Evolutionary conservation across 2,329 filamentous ascomycete species (phyloP).

Genomic region (Cryphonectria nitschkei): DNA sequence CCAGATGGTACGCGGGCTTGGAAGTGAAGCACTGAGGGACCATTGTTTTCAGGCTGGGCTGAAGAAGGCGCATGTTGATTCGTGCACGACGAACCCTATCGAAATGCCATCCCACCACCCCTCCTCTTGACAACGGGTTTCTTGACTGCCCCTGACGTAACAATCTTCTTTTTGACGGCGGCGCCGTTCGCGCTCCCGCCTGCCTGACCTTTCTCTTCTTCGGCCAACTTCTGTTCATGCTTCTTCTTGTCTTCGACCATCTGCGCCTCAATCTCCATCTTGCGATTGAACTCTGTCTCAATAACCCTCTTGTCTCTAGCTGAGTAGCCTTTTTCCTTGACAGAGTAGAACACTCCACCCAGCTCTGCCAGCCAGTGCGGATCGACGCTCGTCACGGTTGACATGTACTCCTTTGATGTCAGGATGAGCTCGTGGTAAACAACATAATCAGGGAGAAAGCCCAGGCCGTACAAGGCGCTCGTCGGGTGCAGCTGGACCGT

Average conservation of each 20-base stretch:
- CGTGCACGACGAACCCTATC: conserved; percentile 6
- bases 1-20: neutral
- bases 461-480: conserved; percentile 86
- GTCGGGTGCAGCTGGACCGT: conserved; percentile 95
- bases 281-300: conserved; percentile 88
- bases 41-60: neutral
- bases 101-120: conserved; percentile 47
- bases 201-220: conserved; percentile 54
- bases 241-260: conserved; percentile 84
- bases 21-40: neutral
- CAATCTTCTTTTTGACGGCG: conserved; percentile 55
- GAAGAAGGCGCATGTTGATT: neutral
- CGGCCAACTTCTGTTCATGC: conserved; percentile 61
- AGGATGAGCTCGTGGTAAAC: conserved; percentile 98
- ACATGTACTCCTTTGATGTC: conserved; percentile 97
- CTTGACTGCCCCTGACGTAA: conserved; percentile 64
- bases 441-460: conserved; percentile 94
- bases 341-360: conserved; percentile 93
- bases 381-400: conserved; percentile 92
- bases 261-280: conserved; percentile 89
- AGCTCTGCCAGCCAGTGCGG: conserved; percentile 97
- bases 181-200: conserved; percentile 37
- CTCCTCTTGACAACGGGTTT: conserved; percentile 62
- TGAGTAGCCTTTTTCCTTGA: conserved; percentile 97
- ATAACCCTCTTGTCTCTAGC: conserved; percentile 82